Evolutionary conservation across 225 moss, liverwort and hornwort species (phyloP).

Genomic region (Ulota crispa): DNA sequence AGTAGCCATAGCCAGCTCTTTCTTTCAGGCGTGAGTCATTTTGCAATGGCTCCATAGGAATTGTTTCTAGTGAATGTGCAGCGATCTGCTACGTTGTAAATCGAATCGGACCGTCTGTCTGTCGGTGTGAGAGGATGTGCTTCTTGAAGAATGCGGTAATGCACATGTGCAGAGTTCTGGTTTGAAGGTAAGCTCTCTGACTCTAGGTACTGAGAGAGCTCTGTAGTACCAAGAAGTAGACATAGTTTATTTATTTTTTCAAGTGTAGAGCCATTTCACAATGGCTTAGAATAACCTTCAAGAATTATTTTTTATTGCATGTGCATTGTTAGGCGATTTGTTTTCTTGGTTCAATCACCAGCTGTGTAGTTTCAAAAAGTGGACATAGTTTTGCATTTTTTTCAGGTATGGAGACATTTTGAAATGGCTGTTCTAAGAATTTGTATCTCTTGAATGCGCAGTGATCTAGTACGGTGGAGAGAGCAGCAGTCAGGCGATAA

Average conservation of each 20-base stretch:
- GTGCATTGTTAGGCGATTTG: neutral
- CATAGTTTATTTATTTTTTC: neutral
- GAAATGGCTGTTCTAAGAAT: neutral
- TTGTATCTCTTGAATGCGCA: neutral
- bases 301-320: neutral
- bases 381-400: neutral
- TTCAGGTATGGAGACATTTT: neutral
- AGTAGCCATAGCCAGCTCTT: neutral
- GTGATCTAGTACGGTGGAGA: neutral
- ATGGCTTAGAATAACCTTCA: neutral
- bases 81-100: neutral
- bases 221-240: neutral
- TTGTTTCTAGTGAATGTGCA: neutral
- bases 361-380: neutral
- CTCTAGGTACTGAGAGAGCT: neutral
- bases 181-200: neutral
- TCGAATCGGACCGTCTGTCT: neutral
- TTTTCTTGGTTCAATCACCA: neutral
- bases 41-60: neutral
- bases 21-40: neutral
- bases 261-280: neutral
- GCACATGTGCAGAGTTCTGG: neutral
- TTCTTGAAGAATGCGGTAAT: slow-evolving; percentile 14
- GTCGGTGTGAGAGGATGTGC: neutral
- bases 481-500: neutral